phyloP scores from a whole-genome alignment of 2,329 filamentous ascomycete genomes.

The Fusarium austroafricanum region DNA sequence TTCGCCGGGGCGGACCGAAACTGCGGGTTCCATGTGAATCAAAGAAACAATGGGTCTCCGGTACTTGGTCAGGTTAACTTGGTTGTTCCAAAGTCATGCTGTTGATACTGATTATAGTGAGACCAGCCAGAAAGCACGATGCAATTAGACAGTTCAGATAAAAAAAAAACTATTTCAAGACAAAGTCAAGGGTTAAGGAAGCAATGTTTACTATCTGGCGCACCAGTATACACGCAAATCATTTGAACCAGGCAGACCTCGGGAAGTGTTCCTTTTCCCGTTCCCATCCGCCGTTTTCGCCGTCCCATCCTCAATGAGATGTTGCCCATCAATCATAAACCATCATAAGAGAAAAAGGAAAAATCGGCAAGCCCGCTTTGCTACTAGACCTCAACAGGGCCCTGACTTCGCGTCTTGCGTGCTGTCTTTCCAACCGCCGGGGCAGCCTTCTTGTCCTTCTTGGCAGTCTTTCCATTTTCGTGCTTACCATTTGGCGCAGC shows the following conservation, averaged over 20 bases:
- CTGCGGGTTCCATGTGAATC: background rate
- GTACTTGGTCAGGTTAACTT: background rate
- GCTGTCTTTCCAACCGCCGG: constrained; percentile 52
- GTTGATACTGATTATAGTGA: too few species aligned
- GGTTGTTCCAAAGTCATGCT: too few species aligned
- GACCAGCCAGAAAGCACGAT: too few species aligned
- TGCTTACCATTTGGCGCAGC: constrained; percentile 45
- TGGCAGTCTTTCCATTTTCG: constrained; percentile 42
- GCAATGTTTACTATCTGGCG: constrained; percentile 28
- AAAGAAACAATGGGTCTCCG: constrained; percentile 7
- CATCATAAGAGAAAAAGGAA: constrained; percentile 5
- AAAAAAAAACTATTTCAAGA: background rate
- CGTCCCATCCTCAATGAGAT: constrained; percentile 23
- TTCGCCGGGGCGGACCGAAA: background rate
- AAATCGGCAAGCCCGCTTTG: background rate
- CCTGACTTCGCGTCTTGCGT: constrained; percentile 59
- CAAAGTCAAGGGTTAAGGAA: background rate
- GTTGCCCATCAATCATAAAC: constrained; percentile 17
- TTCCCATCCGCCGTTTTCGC: constrained; percentile 41
- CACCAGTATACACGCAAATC: constrained; percentile 35
- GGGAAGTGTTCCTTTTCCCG: constrained; percentile 16
- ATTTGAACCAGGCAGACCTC: constrained; percentile 26
- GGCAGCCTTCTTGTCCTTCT: constrained; percentile 54
- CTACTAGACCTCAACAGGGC: constrained; percentile 49
- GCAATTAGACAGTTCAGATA: background rate